Base-by-base conservation (phyloP, 306 rosid genomes). In the Argentina anserina region DNA sequence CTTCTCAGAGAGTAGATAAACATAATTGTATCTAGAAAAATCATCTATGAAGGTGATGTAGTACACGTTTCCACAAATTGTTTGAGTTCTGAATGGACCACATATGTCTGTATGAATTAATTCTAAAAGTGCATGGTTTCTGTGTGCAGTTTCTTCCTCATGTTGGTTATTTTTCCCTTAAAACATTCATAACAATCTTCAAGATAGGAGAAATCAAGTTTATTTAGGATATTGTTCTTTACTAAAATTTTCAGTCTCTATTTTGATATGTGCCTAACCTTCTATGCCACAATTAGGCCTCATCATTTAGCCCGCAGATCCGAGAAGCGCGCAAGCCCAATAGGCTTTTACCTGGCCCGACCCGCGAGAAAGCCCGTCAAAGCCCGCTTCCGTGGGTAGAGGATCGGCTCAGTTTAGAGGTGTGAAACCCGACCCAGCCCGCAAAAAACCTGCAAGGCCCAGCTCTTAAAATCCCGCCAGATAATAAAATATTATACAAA, bases 21-120 rank as follows among this genome's bases (percentile, higher is more conserved):
- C n/a, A 21, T 71, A 58, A 10, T 37, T 10, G 15, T 23, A 53
- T 4, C 23, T 4, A 8, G 67, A 37, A 12, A 23, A 72, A 11
- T 72, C 76, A 17, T 72, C 67, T 12, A 56, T 56, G 65, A 58
- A 72, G 1, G 37, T 72, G 4, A 72, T 40, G 15, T 36, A 72
- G 61, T 55, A 23, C 21, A 17, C 15, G 15, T 15, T 36, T 3
- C 31, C 15, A 43, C 47, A 18, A 25, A 15, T 28, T 15, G 76
- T 23, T 12, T 13, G 1, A 0, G 13, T 73, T 13, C 31, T 33
- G 10, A 53, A 53, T 0, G 15, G 31, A 1, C 52, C 53, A 55
- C 39, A 71, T 3, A 36, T 53, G 11, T 69, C 20, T 5, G 73
- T 33, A 9, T 69, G 73, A 3, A 69, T 31, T 9, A 69, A 3